phyloP scores from a whole-genome alignment of 805 yeast species.

The Allodekkera sacchari region DNA sequence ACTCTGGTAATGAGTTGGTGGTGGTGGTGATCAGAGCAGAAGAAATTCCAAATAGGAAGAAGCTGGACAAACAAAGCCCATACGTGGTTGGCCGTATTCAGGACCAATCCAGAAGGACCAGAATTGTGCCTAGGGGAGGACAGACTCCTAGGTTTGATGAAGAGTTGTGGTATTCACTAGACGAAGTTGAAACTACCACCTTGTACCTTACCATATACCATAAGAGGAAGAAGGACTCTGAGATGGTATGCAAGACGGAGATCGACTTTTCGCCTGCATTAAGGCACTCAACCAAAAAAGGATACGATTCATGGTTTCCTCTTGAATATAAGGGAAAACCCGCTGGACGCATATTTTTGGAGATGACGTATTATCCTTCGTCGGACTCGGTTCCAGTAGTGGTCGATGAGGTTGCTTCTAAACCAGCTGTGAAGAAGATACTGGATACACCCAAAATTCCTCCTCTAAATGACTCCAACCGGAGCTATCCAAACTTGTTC shows the following conservation, averaged over 20 bases:
- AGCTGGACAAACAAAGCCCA: conserved; percentile 89
- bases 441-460: neutral
- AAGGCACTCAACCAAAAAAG: conserved; percentile 56
- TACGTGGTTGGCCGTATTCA: conserved; percentile 78
- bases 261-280: conserved; percentile 73
- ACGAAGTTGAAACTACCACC: conserved; percentile 53
- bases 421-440: neutral
- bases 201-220: conserved; percentile 73
- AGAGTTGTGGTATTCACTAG: conserved; percentile 58
- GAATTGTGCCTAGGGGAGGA: conserved; percentile 78
- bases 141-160: conserved; percentile 89
- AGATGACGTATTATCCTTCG: conserved; percentile 82
- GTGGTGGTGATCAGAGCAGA: conserved; percentile 74
- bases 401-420: conserved; percentile 14
- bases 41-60: conserved; percentile 78
- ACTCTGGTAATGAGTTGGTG: conserved; percentile 45
- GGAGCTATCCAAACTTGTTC: neutral
- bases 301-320: conserved; percentile 81
- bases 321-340: conserved; percentile 57
- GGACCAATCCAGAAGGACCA: conserved; percentile 73
- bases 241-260: conserved; percentile 73
- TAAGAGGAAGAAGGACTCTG: conserved; percentile 79
- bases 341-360: conserved; percentile 85
- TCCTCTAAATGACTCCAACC: neutral
- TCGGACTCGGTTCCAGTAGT: conserved; percentile 23